Percentiles rank a stretch among this genome's conserved stretches.
Evolutionary conservation across 2,329 filamentous ascomycete species (phyloP).

Genomic region (Knufia fluminis): DNA sequence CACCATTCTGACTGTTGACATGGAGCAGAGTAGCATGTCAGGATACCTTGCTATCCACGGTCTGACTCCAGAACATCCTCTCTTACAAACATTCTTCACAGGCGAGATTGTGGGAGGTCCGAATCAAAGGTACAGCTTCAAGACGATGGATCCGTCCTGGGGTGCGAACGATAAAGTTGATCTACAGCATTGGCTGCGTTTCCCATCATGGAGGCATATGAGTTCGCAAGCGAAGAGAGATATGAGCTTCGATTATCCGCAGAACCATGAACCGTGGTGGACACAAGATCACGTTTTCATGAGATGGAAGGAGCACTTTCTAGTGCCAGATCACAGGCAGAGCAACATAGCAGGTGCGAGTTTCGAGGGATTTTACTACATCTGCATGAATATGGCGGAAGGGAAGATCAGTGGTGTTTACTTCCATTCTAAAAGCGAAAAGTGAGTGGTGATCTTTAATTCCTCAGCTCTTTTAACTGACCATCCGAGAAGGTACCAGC

Average conservation of each 20-base stretch:
- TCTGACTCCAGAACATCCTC: slow-evolving; percentile 93
- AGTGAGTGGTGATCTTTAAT: slow-evolving; percentile 50
- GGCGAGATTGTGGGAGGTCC: slow-evolving; percentile 79
- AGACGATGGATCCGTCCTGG: slow-evolving; percentile 82
- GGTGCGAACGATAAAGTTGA: slow-evolving; percentile 87
- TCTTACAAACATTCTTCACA: slow-evolving; percentile 96
- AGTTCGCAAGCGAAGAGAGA: slow-evolving; percentile 48
- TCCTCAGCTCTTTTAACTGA: background rate
- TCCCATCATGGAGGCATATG: slow-evolving; percentile 74
- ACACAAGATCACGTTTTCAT: slow-evolving; percentile 90
- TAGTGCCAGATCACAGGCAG: slow-evolving; percentile 90
- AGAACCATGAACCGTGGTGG: slow-evolving; percentile 40
- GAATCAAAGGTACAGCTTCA: slow-evolving; percentile 76
- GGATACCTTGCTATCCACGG: slow-evolving; percentile 95
- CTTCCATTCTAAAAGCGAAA: slow-evolving; percentile 96
- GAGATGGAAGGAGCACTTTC: slow-evolving; percentile 98
- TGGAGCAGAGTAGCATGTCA: slow-evolving; percentile 87
- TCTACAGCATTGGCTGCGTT: slow-evolving; percentile 85
- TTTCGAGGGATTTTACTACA: slow-evolving; percentile 98
- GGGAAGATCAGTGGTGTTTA: slow-evolving; percentile 89
- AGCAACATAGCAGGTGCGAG: slow-evolving; percentile 86
- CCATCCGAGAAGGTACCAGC: slow-evolving; percentile 95
- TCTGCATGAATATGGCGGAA: slow-evolving; percentile 89
- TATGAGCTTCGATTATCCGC: slow-evolving; percentile 22
- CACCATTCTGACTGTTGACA: slow-evolving; percentile 91